A percentile compares a stretch with the other conserved stretches of the same genome.
phyloP scores from a whole-genome alignment of 106 monocot genomes.

The Acorus calamus region DNA sequence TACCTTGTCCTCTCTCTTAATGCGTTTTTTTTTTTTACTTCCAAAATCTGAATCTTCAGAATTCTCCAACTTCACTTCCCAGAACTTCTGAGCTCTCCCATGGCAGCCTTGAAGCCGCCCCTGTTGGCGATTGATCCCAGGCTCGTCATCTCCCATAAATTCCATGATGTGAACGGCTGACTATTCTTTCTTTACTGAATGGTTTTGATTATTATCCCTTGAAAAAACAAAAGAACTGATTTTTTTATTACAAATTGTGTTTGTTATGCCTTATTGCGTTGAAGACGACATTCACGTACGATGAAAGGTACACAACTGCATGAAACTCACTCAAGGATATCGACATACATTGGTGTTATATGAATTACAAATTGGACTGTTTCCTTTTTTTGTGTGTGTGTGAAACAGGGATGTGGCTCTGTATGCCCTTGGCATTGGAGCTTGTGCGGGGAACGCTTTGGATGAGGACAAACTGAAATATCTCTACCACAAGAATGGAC shows the following conservation, averaged over 20 bases:
- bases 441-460: constrained; percentile 57
- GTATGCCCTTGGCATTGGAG: constrained; percentile 83
- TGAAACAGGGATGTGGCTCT: constrained; percentile 76
- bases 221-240: not conserved
- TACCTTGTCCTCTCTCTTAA: too few relatives aligned
- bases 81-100: too few relatives aligned
- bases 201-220: not conserved
- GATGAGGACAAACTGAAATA: constrained; percentile 82
- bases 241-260: not conserved
- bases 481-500: constrained; percentile 72
- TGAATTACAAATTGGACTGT: not conserved
- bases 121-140: constrained; percentile 37
- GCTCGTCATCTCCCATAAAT: constrained; percentile 67
- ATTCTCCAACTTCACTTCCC: too few relatives aligned
- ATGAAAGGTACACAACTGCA: constrained; percentile 51
- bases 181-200: not conserved
- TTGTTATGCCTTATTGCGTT: not conserved
- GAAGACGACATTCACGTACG: constrained; percentile 61
- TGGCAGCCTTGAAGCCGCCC: constrained; percentile 20
- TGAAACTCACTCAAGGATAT: too few relatives aligned
- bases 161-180: constrained; percentile 41
- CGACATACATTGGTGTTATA: not conserved
- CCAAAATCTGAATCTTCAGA: too few relatives aligned
- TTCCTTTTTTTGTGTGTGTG: not conserved
- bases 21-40: too few relatives aligned